These are phyloP conservation scores for Rickenella mellea DNA, from an alignment of 768 basidiomycete species.

Conservation along the genomic window DNA sequence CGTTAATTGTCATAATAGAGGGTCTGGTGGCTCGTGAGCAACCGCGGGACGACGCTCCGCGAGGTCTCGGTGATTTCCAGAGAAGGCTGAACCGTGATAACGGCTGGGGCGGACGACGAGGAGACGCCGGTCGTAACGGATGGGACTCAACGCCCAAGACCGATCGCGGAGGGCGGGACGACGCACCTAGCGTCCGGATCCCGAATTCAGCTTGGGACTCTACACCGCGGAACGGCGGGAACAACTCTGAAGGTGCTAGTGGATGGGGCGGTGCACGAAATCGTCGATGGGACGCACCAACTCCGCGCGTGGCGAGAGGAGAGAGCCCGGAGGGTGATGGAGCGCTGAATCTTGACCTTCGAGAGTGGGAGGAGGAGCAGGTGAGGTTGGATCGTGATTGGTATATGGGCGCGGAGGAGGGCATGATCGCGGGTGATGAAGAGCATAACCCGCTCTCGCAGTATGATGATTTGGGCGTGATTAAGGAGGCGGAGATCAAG, in stretches of 20 bases:
- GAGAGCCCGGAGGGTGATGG: constrained; percentile 62
- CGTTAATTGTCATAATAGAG: constrained; percentile 31
- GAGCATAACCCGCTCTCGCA: constrained; percentile 89
- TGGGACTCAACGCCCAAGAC: constrained; percentile 54
- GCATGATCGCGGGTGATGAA: constrained; percentile 76
- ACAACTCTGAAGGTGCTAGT: constrained; percentile 34
- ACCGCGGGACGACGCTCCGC: constrained; percentile 45
- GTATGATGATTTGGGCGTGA: constrained; percentile 73
- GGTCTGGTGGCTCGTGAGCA: constrained; percentile 59
- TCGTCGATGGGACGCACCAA: constrained; percentile 76
- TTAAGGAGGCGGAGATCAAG: constrained; percentile 67
- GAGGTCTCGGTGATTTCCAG: constrained; percentile 88
- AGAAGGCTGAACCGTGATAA: constrained; percentile 78
- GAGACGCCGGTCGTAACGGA: constrained; percentile 23
- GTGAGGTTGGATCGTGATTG: constrained; percentile 87
- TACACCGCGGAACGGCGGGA: constrained; percentile 57
- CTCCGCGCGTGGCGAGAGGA: constrained; percentile 58
- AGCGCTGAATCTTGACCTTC: constrained; percentile 55
- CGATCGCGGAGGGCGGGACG: constrained; percentile 38
- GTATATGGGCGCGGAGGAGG: constrained; percentile 91
- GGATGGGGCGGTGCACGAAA: constrained; percentile 54
- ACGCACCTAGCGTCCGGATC: constrained; percentile 78
- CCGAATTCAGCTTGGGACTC: constrained; percentile 94
- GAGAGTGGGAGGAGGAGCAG: constrained; percentile 98
- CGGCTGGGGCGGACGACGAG: constrained; percentile 29